Percentiles rank a stretch among this genome's conserved stretches.
Evolutionary conservation across 2,329 filamentous ascomycete genomes (phyloP).

Genomic region (Endocalyx cinctus): DNA sequence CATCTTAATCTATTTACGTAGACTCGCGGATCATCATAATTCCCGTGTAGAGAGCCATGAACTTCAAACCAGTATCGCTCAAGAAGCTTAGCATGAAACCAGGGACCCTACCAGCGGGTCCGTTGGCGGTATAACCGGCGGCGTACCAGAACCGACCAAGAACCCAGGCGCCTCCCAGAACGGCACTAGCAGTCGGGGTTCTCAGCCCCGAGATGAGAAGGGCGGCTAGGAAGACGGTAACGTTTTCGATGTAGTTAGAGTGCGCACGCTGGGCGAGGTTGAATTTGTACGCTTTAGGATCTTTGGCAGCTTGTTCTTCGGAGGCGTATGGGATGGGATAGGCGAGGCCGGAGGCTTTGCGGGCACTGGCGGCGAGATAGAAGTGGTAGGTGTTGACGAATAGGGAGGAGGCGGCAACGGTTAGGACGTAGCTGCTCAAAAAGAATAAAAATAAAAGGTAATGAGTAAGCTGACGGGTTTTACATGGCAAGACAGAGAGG

Average conservation of each 20-base stretch:
- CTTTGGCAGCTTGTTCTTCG: slow-evolving; percentile 48
- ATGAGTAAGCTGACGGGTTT: background rate
- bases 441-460: background rate
- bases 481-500: background rate
- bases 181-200: slow-evolving; percentile 47
- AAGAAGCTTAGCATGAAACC: slow-evolving; percentile 33
- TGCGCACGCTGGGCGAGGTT: slow-evolving; percentile 52
- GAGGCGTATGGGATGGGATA: slow-evolving; percentile 57
- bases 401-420: slow-evolving; percentile 51
- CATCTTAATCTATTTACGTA: no score
- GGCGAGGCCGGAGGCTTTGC: slow-evolving; percentile 47
- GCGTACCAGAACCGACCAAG: slow-evolving; percentile 51
- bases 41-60: slow-evolving; percentile 40
- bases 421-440: slow-evolving; percentile 53
- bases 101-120: slow-evolving; percentile 40
- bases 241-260: slow-evolving; percentile 60
- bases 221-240: slow-evolving; percentile 45
- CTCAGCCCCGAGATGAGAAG: slow-evolving; percentile 53
- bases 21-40: slow-evolving; percentile 33
- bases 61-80: slow-evolving; percentile 34
- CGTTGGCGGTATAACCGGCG: slow-evolving; percentile 46
- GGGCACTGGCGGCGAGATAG: slow-evolving; percentile 40
- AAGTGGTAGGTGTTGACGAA: slow-evolving; percentile 53
- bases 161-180: slow-evolving; percentile 48
- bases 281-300: slow-evolving; percentile 51